Evolutionary conservation across 345 rosid genomes (phyloP).

Genomic region (Aegle marmelos): DNA sequence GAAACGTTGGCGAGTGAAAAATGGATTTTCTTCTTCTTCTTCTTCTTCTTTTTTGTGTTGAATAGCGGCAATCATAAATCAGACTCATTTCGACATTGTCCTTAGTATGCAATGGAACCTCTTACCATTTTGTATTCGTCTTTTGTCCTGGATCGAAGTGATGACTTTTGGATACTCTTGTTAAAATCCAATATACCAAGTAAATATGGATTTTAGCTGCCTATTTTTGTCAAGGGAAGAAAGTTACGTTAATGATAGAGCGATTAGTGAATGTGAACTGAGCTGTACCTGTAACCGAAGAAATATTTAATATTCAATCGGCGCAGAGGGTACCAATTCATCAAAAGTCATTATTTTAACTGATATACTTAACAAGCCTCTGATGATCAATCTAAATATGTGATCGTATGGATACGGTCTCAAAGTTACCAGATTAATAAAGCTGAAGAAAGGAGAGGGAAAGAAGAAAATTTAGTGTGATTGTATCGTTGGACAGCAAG

Average conservation of each 20-base stretch:
- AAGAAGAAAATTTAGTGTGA: neutral
- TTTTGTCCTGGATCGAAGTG: neutral
- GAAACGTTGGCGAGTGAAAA: too few relatives aligned
- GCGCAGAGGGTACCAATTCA: neutral
- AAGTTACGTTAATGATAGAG: neutral
- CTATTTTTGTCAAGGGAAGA: neutral
- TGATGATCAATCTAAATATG: neutral
- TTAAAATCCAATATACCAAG: too few relatives aligned
- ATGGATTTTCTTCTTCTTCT: too few relatives aligned
- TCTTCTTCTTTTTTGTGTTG: too few relatives aligned
- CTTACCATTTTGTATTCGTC: too few relatives aligned
- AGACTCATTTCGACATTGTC: too few relatives aligned
- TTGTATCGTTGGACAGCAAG: neutral
- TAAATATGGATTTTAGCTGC: neutral
- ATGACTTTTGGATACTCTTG: neutral
- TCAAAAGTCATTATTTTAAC: neutral
- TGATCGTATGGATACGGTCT: neutral
- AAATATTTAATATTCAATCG: too few relatives aligned
- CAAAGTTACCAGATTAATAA: neutral
- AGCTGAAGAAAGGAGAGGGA: fast-evolving
- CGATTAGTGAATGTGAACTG: neutral
- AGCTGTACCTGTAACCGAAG: neutral
- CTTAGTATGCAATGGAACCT: too few relatives aligned
- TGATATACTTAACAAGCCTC: neutral
- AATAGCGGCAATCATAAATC: too few relatives aligned